Evolutionary conservation across 1,284 basidiomycete species (phyloP), one percentile per base, ranked within the genome.

Genomic region (Apiotrichum akiyoshidainum): DNA sequence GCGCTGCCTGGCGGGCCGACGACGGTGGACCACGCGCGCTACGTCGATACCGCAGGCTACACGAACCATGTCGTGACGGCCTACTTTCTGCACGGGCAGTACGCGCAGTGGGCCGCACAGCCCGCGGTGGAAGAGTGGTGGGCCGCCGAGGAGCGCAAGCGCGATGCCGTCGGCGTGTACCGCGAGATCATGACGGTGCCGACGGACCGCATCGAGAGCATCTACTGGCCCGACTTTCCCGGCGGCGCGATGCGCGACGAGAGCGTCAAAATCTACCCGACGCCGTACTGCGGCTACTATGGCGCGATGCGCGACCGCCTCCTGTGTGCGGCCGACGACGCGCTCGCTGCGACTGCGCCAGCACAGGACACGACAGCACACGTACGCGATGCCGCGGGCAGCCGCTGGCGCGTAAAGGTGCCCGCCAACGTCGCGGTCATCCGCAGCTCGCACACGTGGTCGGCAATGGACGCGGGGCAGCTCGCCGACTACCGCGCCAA

Each of bases 201-300:
- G 8, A 11, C 40, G 2, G 51, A 53, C 3, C 58, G 54, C 34
- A 14, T 46, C n/a, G 58, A 60, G 51, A 60, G 34, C 1, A 60
- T 60, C 41, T 60, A 50, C 54, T 60, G 58, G 58, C 50, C 48
- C 46, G 58, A 60, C 51, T 60, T 53, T 11, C 58, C 54, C 1
- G 54, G 54, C 45, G 58, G 54, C 10, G 21, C 52, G 14, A 53
- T 48, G 50, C 34, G 19, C 22, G 54, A 55, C 35, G 21, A 46
- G 10, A 35, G 35, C 21, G 46, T 55, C 6, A 34, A 34, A 46
- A 19, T 60, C 12, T 60, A 60, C 35, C 58, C 58, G 3, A 60
- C 58, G n/a, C 58, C 58, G 37, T 60, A 60, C 51, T 60, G 54
- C 50, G 58, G 58, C 42, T 60, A 60, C 51, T 60, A 60, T 22